These are phyloP conservation scores for Xerocomellus intermedius DNA, from an alignment of 768 basidiomycete genomes.

Conservation along the genomic window DNA sequence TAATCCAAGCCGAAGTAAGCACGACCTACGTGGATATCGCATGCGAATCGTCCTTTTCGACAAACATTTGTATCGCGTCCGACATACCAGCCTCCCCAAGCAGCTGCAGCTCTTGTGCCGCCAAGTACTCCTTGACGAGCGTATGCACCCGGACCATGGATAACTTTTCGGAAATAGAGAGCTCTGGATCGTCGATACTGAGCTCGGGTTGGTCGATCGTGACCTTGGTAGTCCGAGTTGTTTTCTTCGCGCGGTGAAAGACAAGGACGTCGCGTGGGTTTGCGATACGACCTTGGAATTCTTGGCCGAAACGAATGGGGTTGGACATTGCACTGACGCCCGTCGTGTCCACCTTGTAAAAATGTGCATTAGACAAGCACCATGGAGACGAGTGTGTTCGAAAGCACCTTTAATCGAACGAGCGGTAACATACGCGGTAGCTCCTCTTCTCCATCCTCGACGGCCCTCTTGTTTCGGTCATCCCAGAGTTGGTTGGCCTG, in stretches of 20 bases:
- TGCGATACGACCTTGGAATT: slow-evolving; percentile 86
- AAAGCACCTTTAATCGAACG: slow-evolving; percentile 71
- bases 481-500: slow-evolving; percentile 54
- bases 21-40: slow-evolving; percentile 80
- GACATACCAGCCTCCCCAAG: slow-evolving; percentile 89
- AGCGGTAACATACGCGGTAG: slow-evolving; percentile 79
- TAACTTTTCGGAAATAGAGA: slow-evolving; percentile 69
- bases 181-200: slow-evolving; percentile 73
- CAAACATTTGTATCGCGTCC: slow-evolving; percentile 91
- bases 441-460: slow-evolving; percentile 59
- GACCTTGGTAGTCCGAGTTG: slow-evolving; percentile 48
- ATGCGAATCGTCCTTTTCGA: slow-evolving; percentile 96
- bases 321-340: slow-evolving; percentile 91
- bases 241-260: slow-evolving; percentile 81
- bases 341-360: slow-evolving; percentile 77
- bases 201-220: slow-evolving; percentile 74
- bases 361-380: background rate
- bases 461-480: slow-evolving; percentile 38
- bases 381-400: background rate
- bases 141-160: slow-evolving; percentile 82
- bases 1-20: background rate
- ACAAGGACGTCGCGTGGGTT: slow-evolving; percentile 93
- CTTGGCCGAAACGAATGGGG: slow-evolving; percentile 94
- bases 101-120: slow-evolving; percentile 90
- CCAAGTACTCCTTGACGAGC: slow-evolving; percentile 88